These are phyloP conservation scores for Daldinia concentrica DNA, from an alignment of 495 filamentous ascomycete species.

Conservation along the genomic window DNA sequence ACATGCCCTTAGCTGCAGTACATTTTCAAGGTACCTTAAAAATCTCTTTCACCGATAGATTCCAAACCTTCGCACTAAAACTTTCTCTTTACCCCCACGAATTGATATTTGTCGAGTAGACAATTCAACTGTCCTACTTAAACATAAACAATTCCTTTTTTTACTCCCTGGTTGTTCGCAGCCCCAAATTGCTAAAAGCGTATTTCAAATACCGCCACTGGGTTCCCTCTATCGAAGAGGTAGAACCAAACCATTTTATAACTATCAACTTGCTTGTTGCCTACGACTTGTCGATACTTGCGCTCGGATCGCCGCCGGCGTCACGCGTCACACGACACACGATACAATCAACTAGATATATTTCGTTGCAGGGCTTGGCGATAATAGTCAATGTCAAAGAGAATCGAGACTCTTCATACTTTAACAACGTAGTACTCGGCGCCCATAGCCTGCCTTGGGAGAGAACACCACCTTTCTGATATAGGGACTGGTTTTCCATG, in stretches of 20 bases:
- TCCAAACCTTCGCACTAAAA: constrained; percentile 7
- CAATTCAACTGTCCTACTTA: neutral
- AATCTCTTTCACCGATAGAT: constrained; percentile 28
- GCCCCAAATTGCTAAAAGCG: neutral
- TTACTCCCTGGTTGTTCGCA: neutral
- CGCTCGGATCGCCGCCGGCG: constrained; percentile 6
- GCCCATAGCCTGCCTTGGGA: constrained; percentile 27
- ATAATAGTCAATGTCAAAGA: constrained; percentile 39
- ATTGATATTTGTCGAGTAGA: neutral
- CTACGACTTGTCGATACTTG: neutral
- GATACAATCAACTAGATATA: constrained; percentile 15
- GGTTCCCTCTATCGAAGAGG: constrained; percentile 2
- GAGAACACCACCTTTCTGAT: constrained; percentile 21
- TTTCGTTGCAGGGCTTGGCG: constrained; percentile 38
- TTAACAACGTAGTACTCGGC: constrained; percentile 20
- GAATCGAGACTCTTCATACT: constrained; percentile 6
- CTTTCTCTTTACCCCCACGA: neutral
- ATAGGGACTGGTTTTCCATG: constrained; percentile 67
- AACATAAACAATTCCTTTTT: neutral
- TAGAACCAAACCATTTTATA: neutral
- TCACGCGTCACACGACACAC: constrained; percentile 37
- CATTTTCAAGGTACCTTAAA: constrained; percentile 3
- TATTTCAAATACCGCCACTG: neutral
- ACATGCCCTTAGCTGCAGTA: constrained; percentile 1
- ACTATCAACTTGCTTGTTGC: neutral